Conservation (phyloP, 176 grass and related monocot genomes). For the Rhynchospora pubera region DNA sequence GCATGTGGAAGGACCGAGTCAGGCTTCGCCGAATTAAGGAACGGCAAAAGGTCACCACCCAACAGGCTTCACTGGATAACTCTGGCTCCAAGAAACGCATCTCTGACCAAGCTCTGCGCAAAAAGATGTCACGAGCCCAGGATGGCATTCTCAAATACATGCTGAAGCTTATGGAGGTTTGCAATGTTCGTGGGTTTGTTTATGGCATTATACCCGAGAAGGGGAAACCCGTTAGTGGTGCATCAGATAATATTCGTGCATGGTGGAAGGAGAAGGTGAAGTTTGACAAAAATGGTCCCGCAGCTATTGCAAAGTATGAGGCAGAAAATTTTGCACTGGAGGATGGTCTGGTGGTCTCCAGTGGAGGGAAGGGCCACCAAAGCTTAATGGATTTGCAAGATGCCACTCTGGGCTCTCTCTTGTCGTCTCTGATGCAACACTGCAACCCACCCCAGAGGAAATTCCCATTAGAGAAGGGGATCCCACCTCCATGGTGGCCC, state of each 20-base stretch:
- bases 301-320: slow-evolving; percentile 69
- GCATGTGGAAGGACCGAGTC: slow-evolving; percentile 93
- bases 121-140: slow-evolving; percentile 88
- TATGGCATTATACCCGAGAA: slow-evolving; percentile 93
- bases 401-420: slow-evolving; percentile 74
- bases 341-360: slow-evolving; percentile 26
- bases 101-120: slow-evolving; percentile 82
- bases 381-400: slow-evolving; percentile 96
- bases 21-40: slow-evolving; percentile 86
- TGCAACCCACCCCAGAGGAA: slow-evolving; percentile 83
- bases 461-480: slow-evolving; percentile 84
- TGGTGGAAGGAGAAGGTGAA: slow-evolving; percentile 99
- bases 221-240: slow-evolving; percentile 85
- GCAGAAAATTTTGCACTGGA: slow-evolving; percentile 42
- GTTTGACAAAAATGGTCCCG: slow-evolving; percentile 96
- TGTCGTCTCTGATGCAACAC: slow-evolving; percentile 93
- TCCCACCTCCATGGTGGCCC: slow-evolving; percentile 88
- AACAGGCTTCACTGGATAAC: slow-evolving; percentile 38
- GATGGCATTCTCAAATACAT: slow-evolving; percentile 99
- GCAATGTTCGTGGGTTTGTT: slow-evolving; percentile 72
- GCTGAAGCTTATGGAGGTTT: slow-evolving; percentile 96
- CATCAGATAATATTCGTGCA: slow-evolving; percentile 89
- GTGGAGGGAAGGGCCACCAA: slow-evolving; percentile 30
- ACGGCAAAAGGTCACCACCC: slow-evolving; percentile 41
- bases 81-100: slow-evolving; percentile 38